A percentile compares a stretch with the other conserved stretches of the same genome.
Conservation (phyloP, 345 rosid species). For the Dipteronia dyeriana region DNA sequence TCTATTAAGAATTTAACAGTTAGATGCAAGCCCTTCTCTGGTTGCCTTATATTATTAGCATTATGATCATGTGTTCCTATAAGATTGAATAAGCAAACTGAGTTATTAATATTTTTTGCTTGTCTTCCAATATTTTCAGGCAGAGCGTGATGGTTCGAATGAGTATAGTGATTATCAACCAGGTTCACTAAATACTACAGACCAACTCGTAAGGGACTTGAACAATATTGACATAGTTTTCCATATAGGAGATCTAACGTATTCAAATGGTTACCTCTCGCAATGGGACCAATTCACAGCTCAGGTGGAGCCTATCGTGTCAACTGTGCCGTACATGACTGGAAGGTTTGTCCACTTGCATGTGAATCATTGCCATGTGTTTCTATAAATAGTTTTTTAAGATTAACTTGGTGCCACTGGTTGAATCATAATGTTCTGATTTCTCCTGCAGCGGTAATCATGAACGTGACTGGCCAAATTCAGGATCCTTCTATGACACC, state of each 20-base stretch:
- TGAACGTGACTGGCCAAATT: slow-evolving; percentile 76
- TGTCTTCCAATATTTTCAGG: slow-evolving; percentile 42
- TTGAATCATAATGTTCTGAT: slow-evolving; percentile 11
- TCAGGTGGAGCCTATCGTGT: slow-evolving; percentile 75
- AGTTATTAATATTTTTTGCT: not conserved
- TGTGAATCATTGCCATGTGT: not conserved
- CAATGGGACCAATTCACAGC: slow-evolving; percentile 94
- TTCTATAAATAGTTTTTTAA: not conserved
- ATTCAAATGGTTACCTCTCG: slow-evolving; percentile 75
- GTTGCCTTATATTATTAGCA: not conserved
- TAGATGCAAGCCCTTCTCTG: slow-evolving; percentile 2
- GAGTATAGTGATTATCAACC: slow-evolving; percentile 77
- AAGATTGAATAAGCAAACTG: not conserved
- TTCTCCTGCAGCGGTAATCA: slow-evolving; percentile 64
- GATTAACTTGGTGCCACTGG: not conserved
- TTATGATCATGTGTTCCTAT: not conserved
- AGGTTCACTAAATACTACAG: slow-evolving; percentile 72
- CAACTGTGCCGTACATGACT: slow-evolving; percentile 67
- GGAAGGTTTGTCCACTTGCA: slow-evolving; percentile 50
- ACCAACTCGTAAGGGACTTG: slow-evolving; percentile 66
- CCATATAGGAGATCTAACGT: slow-evolving; percentile 72
- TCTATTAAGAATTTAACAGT: not conserved
- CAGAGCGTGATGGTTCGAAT: slow-evolving; percentile 78
- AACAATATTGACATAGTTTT: slow-evolving; percentile 63
- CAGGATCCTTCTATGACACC: slow-evolving; percentile 60